Percentiles rank a stretch among this genome's conserved stretches.
These are phyloP conservation scores for Ustilago crameri DNA, from an alignment of 1,284 basidiomycete genomes.

Conservation along the genomic window DNA sequence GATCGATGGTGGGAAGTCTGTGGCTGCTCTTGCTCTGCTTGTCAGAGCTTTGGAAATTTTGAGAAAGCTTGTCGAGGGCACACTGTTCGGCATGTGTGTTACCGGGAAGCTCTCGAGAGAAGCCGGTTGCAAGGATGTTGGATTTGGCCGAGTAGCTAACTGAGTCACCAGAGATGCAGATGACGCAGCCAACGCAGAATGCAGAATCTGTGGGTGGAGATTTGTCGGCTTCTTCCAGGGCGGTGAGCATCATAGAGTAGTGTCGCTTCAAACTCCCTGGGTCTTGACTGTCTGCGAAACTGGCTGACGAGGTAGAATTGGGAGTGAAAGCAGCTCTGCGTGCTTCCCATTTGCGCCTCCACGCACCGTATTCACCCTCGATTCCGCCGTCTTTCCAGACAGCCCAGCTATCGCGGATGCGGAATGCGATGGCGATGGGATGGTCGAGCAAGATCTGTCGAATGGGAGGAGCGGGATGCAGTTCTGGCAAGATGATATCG, in stretches of 20 bases:
- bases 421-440: slow-evolving; percentile 75
- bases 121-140: slow-evolving; percentile 79
- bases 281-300: slow-evolving; percentile 27
- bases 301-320: slow-evolving; percentile 6
- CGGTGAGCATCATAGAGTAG: slow-evolving; percentile 73
- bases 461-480: slow-evolving; percentile 53
- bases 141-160: background rate
- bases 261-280: slow-evolving; percentile 37
- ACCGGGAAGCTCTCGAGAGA: slow-evolving; percentile 86
- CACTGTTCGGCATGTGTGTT: slow-evolving; percentile 99
- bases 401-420: slow-evolving; percentile 82
- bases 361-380: slow-evolving; percentile 76
- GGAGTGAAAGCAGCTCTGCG: slow-evolving; percentile 52
- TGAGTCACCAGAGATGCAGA: slow-evolving; percentile 72
- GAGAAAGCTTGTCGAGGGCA: slow-evolving; percentile 80
- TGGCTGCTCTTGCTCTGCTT: background rate
- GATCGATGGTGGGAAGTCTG: slow-evolving; percentile 60
- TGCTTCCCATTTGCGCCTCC: slow-evolving; percentile 72
- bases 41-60: slow-evolving; percentile 9
- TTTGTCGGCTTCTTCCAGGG: slow-evolving; percentile 79
- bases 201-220: slow-evolving; percentile 81
- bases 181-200: slow-evolving; percentile 92
- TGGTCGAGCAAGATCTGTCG: slow-evolving; percentile 74
- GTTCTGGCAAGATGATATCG: slow-evolving; percentile 33
- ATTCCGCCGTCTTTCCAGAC: slow-evolving; percentile 79